Base-by-base conservation (phyloP, 2,329 filamentous ascomycete species). In the Phialophora tarda region DNA sequence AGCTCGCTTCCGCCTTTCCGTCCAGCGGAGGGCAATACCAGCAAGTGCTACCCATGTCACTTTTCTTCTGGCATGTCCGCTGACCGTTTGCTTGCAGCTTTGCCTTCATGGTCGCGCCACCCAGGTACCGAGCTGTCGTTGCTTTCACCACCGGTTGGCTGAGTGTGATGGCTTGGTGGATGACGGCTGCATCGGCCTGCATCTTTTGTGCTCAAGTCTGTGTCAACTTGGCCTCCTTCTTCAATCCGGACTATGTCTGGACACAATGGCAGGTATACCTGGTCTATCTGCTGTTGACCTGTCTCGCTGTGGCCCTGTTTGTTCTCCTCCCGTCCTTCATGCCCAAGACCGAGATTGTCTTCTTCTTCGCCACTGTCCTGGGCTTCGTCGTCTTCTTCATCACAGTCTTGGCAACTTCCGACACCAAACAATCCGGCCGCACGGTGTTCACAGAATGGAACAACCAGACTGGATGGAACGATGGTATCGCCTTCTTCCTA, bases 401-500 rank as follows among this genome's bases (percentile, higher is more conserved):
- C 56, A 70, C 74, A 2, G 58, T 78, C 24, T 69, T 78, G 14
- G 69, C 67, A 1, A 64, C 62, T 23, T 65, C 63, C 32, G 41
- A 55, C 10, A 56, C 68, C 14, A 72, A 71, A 63, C 70, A 73
- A 56, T 44, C 83, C 10, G 89, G 82, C n/a, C 74, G 82, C 8
- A 89, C 89, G 59, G 89, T 73, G 1, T 73, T 71, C 56, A 67
- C 61, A 7, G 77, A 86, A 1, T 91, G 92, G 73, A 84, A 89
- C 74, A 92, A 92, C 71, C 75, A 84, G 47, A 87, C 85, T 10
- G 88, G 87, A 32, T 91, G 88, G 89, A 88, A 88, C 0, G 86
- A 90, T 76, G 88, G 88, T 0, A 74, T 90, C 67, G 77, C 79
- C 57, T 81, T 80, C 78, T 69, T 81, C 24, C 74, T 81, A 12